A percentile compares a stretch with the other conserved stretches of the same genome.
Conservation (phyloP, 768 basidiomycete species). For the Suillus plorans region DNA sequence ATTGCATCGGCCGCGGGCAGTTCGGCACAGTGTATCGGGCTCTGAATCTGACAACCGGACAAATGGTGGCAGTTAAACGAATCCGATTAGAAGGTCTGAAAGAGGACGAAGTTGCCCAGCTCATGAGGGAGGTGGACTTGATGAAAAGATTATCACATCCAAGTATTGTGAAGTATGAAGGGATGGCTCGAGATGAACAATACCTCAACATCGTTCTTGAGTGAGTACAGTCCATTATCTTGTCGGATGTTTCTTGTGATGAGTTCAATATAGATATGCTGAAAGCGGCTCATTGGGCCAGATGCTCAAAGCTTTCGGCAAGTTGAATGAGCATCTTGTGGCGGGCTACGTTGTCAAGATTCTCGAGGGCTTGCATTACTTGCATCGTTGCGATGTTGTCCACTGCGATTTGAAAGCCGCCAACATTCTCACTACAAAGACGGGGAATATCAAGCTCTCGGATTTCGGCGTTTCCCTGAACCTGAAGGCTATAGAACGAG, state of each 20-base stretch:
- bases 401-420: conserved; percentile 99
- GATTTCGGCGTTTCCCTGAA: conserved; percentile 98
- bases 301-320: conserved; percentile 91
- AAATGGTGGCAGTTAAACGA: conserved; percentile 99
- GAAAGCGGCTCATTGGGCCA: conserved; percentile 96
- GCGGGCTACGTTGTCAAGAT: conserved; percentile 96
- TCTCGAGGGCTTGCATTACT: conserved; percentile 90
- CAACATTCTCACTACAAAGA: conserved; percentile 98
- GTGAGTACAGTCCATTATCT: conserved; percentile 48
- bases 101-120: conserved; percentile 85
- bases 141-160: conserved; percentile 91
- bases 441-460: conserved; percentile 93
- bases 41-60: conserved; percentile 89
- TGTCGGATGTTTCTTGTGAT: conserved; percentile 12
- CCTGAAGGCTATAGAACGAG: conserved; percentile 84
- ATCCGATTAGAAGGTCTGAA: conserved; percentile 88
- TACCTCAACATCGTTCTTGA: conserved; percentile 92
- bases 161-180: conserved; percentile 96
- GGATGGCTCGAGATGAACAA: conserved; percentile 87
- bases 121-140: conserved; percentile 94
- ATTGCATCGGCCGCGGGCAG: conserved; percentile 95
- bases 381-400: conserved; percentile 87
- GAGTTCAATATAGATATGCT: conserved; percentile 63
- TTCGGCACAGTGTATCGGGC: conserved; percentile 96
- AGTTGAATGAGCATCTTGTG: conserved; percentile 88